Percentiles rank a stretch among this genome's conserved stretches.
Evolutionary conservation across 768 basidiomycete species (phyloP).

Genomic region (Leccinum boreale): DNA sequence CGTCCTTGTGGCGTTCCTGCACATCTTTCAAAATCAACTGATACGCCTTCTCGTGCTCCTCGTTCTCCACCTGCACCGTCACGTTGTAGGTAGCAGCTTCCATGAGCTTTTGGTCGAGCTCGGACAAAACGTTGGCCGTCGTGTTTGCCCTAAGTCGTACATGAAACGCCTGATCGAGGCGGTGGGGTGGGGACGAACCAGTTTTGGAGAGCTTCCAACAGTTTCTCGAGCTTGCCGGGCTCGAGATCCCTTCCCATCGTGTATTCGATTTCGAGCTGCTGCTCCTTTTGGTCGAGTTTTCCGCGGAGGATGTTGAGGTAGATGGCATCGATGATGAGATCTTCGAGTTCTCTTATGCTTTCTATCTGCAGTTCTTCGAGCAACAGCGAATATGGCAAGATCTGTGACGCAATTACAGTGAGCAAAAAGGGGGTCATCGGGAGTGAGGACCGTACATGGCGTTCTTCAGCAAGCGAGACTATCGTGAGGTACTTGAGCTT

Average conservation of each 20-base stretch:
- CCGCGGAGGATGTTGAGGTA: constrained; percentile 88
- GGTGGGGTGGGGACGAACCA: constrained; percentile 46
- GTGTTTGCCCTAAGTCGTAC: constrained; percentile 56
- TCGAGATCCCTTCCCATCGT: constrained; percentile 92
- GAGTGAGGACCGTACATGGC: constrained; percentile 53
- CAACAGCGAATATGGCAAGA: constrained; percentile 77
- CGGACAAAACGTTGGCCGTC: constrained; percentile 63
- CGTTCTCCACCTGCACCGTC: constrained; percentile 38
- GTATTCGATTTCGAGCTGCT: constrained; percentile 88
- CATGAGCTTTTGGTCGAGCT: constrained; percentile 69
- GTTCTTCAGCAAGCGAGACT: constrained; percentile 74
- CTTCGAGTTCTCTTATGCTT: constrained; percentile 86
- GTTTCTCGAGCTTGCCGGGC: constrained; percentile 58
- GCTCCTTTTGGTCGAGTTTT: constrained; percentile 89
- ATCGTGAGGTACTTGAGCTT: constrained; percentile 95
- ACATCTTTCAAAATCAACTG: constrained; percentile 58
- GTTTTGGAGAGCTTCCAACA: constrained; percentile 59
- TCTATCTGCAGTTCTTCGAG: constrained; percentile 69
- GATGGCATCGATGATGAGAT: constrained; percentile 95
- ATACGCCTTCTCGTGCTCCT: constrained; percentile 54
- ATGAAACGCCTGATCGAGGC: not conserved
- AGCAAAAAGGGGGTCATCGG: not conserved
- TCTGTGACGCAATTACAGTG: constrained; percentile 39
- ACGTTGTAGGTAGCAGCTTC: constrained; percentile 47
- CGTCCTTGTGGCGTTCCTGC: constrained; percentile 61